Percentiles rank a stretch among this genome's conserved stretches.
These are phyloP conservation scores for Colletotrichum tamarilloi DNA, from an alignment of 2,329 filamentous ascomycete genomes.

Conservation along the genomic window DNA sequence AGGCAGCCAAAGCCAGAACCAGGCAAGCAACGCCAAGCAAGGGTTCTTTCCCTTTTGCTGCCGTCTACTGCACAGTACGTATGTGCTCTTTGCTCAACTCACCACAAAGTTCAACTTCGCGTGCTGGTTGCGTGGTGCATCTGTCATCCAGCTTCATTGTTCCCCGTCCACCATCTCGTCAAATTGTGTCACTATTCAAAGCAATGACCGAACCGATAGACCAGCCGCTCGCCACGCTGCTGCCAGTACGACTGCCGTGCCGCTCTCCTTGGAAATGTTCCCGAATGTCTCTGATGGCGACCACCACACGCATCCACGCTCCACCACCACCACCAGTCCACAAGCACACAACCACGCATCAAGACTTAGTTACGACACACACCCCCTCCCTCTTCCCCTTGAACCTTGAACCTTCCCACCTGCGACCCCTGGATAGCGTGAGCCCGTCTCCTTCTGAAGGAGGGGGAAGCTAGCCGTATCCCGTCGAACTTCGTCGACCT, in stretches of 20 bases:
- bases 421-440: background rate
- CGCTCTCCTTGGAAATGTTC: background rate
- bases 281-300: slow-evolving; percentile 8
- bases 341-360: background rate
- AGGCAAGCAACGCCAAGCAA: background rate
- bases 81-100: no score
- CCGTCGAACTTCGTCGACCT: background rate
- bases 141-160: background rate
- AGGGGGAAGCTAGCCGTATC: background rate
- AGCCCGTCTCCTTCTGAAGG: background rate
- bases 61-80: background rate
- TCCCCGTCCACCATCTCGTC: background rate
- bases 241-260: background rate
- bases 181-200: background rate
- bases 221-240: background rate
- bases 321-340: background rate
- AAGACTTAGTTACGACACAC: background rate
- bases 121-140: background rate
- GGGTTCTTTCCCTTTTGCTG: background rate
- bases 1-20: background rate
- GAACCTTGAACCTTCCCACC: background rate
- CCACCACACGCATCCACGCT: background rate
- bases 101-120: background rate
- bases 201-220: background rate
- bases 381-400: background rate